Evolutionary conservation across 2,329 filamentous ascomycete species (phyloP).

Genomic region (Fusarium heterosporum): DNA sequence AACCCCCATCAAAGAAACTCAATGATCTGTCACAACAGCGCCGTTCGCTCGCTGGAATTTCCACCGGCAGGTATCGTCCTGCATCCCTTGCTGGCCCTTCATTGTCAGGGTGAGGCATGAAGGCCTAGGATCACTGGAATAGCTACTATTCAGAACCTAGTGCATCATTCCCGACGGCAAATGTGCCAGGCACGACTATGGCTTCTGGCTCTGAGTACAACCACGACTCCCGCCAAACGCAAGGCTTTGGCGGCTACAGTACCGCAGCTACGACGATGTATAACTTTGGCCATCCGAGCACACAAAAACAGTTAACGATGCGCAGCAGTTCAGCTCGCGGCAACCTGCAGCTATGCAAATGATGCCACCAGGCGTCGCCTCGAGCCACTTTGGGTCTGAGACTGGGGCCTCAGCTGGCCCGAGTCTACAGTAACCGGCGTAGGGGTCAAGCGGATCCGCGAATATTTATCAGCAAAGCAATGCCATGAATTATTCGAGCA

Average conservation of each 20-base stretch:
- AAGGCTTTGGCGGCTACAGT: constrained; percentile 69
- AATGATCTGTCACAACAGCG: constrained; percentile 62
- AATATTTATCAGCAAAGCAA: constrained; percentile 75
- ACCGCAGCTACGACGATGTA: constrained; percentile 78
- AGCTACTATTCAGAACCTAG: constrained; percentile 70
- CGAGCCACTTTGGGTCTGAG: constrained; percentile 76
- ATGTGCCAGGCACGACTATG: constrained; percentile 67
- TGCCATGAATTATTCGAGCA: constrained; percentile 63
- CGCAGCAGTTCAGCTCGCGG: constrained; percentile 79
- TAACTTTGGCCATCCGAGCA: constrained; percentile 74
- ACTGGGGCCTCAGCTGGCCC: constrained; percentile 64
- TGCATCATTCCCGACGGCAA: constrained; percentile 63
- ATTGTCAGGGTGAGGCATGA: constrained; percentile 63
- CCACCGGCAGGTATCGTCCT: constrained; percentile 61
- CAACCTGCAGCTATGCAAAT: constrained; percentile 83
- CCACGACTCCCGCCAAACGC: constrained; percentile 67
- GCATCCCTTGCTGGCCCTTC: constrained; percentile 63
- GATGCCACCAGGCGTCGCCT: constrained; percentile 61
- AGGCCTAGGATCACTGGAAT: constrained; percentile 67
- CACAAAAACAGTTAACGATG: constrained; percentile 78
- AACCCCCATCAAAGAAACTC: constrained; percentile 66
- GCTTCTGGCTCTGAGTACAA: constrained; percentile 74
- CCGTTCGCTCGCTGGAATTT: constrained; percentile 49
- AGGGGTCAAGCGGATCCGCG: constrained; percentile 62
- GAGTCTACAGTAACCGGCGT: constrained; percentile 62